Evolutionary conservation across 192 early-diverging fungal species (phyloP), one percentile per base, ranked within the genome.

Genomic region (Backusella circina): DNA sequence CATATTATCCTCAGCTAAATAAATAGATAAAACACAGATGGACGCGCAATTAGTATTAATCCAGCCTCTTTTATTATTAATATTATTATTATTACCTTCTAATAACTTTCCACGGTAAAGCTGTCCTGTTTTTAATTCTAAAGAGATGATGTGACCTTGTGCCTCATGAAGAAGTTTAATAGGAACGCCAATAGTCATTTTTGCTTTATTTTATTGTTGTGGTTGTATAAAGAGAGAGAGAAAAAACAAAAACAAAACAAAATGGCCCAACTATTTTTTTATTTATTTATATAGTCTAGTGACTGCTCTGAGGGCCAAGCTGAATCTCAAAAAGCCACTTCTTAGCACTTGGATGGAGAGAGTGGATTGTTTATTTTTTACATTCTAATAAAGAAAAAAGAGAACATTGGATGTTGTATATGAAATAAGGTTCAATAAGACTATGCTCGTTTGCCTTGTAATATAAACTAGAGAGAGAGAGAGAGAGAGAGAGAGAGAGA

Each of bases 91-190:
- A 7, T 67, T 84, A 89, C 89, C 91, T 80, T 99, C 97, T 38
- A 94, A 87, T 31, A 99, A 90, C 76, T 93, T 94, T 61, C 98
- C 98, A 70, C 98, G 94, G 87, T 98, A 98, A 51, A 95, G 88
- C 72, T 93, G 90, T 50, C 96, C 96, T 71, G 94, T 97, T 82
- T 97, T 97, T 54, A 98, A 89, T 81, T 99, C 98, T 70, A 99
- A 85, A 35, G 95, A 95, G 69, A 99, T 91, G 67, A 98, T 90
- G 84, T 99, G 98, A 83, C 97, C 98, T 82, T 95, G 92, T 79
- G 95, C 91, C 89, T 99, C 98, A 84, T 99, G 98, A 74, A 99
- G 88, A 64, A 99, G 91, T 88, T 96, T 96, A 72, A 97, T 92
- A 32, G 95, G 95, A 70, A 97, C 92, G 28, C 95, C 95, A 76